Conservation (phyloP, 2,329 filamentous ascomycete species). For the Rosellinia necatrix region DNA sequence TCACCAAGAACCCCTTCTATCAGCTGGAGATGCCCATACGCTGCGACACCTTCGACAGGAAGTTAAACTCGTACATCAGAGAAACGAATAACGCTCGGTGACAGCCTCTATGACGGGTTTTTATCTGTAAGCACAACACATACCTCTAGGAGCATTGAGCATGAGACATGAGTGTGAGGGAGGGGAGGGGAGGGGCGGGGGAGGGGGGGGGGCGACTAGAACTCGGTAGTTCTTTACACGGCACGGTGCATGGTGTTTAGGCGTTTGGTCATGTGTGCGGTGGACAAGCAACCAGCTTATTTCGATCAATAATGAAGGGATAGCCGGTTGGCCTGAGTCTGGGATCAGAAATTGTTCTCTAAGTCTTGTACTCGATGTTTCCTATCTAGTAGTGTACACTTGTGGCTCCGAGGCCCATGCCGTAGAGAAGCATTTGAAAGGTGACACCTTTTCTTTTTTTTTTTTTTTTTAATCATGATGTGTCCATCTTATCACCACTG, state of each 20-base stretch:
- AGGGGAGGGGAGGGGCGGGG: conserved; percentile 1
- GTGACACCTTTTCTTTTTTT: no score
- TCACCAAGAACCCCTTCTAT: conserved; percentile 99
- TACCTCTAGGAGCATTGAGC: not conserved
- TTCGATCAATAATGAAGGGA: conserved; percentile 18
- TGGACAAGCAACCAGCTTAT: conserved; percentile 3
- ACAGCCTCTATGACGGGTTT: conserved; percentile 30
- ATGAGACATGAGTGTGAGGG: conserved; percentile 2
- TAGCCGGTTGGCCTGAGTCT: not conserved
- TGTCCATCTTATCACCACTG: conserved; percentile 85
- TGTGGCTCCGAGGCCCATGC: conserved; percentile 31
- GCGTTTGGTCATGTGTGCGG: conserved; percentile 12
- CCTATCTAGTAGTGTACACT: conserved; percentile 39
- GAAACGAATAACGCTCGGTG: conserved; percentile 66
- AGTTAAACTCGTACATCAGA: conserved; percentile 79
- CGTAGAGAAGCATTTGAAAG: conserved; percentile 11
- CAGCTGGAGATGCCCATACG: conserved; percentile 96
- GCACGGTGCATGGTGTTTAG: conserved; percentile 38
- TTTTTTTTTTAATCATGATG: conserved; percentile 61
- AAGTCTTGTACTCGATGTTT: conserved; percentile 24
- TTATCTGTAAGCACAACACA: not conserved
- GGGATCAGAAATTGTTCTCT: conserved; percentile 17
- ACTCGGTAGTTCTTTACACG: conserved; percentile 21
- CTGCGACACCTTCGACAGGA: conserved; percentile 93
- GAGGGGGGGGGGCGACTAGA: not conserved